Percentiles rank a stretch among this genome's conserved stretches.
Evolutionary conservation across 1,139 yeast genomes (phyloP).

Genomic region (Saccharomyces hybrid): DNA sequence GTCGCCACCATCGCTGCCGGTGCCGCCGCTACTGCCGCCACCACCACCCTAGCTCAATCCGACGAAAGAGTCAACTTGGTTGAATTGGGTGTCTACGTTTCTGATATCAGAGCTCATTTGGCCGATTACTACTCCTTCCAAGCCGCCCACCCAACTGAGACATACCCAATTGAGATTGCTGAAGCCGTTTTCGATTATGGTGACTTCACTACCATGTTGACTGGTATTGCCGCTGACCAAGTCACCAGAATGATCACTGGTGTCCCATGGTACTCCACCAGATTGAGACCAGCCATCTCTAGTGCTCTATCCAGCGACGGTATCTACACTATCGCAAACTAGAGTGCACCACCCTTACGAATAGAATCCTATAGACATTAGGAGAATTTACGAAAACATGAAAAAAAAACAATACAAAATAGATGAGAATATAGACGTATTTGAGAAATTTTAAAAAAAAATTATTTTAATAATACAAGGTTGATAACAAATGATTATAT

Average conservation of each 20-base stretch:
- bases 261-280: conserved; percentile 13
- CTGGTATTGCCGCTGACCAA: conserved; percentile 3
- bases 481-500: neutral
- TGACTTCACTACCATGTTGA: conserved; percentile 1
- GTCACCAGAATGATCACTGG: conserved; percentile 10
- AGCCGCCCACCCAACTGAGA: conserved; percentile 6
- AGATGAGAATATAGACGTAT: neutral
- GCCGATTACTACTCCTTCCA: conserved; percentile 2
- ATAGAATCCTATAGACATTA: neutral
- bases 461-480: neutral
- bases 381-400: neutral
- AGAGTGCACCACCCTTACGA: neutral
- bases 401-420: neutral
- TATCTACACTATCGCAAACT: conserved; percentile 5
- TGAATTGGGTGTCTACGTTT: conserved; percentile 8
- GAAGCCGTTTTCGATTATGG: conserved; percentile 4
- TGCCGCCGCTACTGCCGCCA: conserved; percentile 5
- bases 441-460: neutral
- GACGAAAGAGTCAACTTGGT: conserved; percentile 6
- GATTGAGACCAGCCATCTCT: conserved; percentile 8
- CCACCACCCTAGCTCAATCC: conserved; percentile 7
- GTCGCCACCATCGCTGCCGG: neutral
- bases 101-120: conserved; percentile 7
- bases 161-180: conserved; percentile 6
- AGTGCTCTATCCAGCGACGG: conserved; percentile 4